phyloP scores from a whole-genome alignment of 2,329 filamentous ascomycete genomes.

The Clathrospora elynae region DNA sequence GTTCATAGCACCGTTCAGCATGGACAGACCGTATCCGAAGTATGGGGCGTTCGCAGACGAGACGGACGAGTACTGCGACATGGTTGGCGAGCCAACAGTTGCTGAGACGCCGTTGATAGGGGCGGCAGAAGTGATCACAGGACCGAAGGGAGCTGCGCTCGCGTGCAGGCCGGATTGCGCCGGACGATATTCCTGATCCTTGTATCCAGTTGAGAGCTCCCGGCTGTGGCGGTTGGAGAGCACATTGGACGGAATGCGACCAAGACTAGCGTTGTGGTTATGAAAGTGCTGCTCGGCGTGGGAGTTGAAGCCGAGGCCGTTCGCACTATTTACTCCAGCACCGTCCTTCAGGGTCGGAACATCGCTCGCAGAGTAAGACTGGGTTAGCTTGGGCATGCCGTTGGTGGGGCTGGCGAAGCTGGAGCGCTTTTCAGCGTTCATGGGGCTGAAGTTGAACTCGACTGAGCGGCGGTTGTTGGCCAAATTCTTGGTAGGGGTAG shows the following conservation, averaged over 20 bases:
- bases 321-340: slow-evolving; percentile 54
- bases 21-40: slow-evolving; percentile 63
- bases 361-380: slow-evolving; percentile 89
- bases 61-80: slow-evolving; percentile 42
- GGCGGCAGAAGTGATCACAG: slow-evolving; percentile 55
- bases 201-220: slow-evolving; percentile 63
- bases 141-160: slow-evolving; percentile 78
- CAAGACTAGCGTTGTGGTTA: slow-evolving; percentile 80
- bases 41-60: slow-evolving; percentile 41
- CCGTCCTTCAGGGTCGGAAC: slow-evolving; percentile 81
- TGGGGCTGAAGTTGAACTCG: slow-evolving; percentile 52
- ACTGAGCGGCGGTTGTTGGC: slow-evolving; percentile 54
- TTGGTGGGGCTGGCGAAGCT: slow-evolving; percentile 61
- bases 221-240: slow-evolving; percentile 72
- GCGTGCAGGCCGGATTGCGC: slow-evolving; percentile 77
- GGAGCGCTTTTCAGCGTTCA: slow-evolving; percentile 51
- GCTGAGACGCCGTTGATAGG: slow-evolving; percentile 27
- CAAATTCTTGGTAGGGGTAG: slow-evolving; percentile 49
- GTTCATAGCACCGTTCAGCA: slow-evolving; percentile 71
- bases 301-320: slow-evolving; percentile 49
- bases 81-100: slow-evolving; percentile 37
- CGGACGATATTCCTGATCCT: slow-evolving; percentile 61
- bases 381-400: slow-evolving; percentile 75
- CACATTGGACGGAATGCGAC: slow-evolving; percentile 73
- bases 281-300: slow-evolving; percentile 64